phyloP scores from a whole-genome alignment of 2,329 filamentous ascomycete genomes.

The Phialemonium atrogriseum region DNA sequence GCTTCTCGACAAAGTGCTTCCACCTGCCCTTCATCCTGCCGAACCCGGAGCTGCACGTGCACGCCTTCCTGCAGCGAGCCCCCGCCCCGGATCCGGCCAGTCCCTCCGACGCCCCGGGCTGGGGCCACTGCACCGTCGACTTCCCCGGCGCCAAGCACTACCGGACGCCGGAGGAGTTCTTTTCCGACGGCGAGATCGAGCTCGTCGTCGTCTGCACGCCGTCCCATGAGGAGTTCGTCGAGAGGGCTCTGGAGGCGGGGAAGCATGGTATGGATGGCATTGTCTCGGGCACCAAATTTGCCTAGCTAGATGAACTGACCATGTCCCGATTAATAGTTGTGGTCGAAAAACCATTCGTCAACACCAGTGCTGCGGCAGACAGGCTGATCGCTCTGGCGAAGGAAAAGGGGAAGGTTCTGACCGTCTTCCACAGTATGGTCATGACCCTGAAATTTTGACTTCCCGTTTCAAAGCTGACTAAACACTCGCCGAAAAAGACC shows the following conservation, averaged over 20 bases:
- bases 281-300: not conserved
- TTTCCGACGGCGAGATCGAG: constrained; percentile 49
- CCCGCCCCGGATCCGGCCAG: constrained; percentile 18
- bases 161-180: constrained; percentile 47
- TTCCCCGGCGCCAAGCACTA: constrained; percentile 45
- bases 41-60: constrained; percentile 34
- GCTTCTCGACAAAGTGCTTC: constrained; percentile 37
- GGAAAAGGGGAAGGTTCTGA: constrained; percentile 35
- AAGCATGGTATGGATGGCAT: constrained; percentile 40
- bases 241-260: constrained; percentile 45
- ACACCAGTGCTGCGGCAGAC: constrained; percentile 47
- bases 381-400: constrained; percentile 41
- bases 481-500: constrained; percentile 23
- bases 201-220: constrained; percentile 55
- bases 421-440: constrained; percentile 45
- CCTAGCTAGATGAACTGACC: not conserved
- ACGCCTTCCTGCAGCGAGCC: constrained; percentile 39
- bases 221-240: constrained; percentile 46
- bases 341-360: constrained; percentile 60
- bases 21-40: constrained; percentile 41
- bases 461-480: too few species aligned
- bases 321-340: constrained; percentile 32
- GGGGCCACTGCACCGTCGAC: constrained; percentile 39
- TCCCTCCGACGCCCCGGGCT: constrained; percentile 5
- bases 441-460: too few species aligned